phyloP scores from a whole-genome alignment of 768 basidiomycete species.

The Chalciporus piperatus region DNA sequence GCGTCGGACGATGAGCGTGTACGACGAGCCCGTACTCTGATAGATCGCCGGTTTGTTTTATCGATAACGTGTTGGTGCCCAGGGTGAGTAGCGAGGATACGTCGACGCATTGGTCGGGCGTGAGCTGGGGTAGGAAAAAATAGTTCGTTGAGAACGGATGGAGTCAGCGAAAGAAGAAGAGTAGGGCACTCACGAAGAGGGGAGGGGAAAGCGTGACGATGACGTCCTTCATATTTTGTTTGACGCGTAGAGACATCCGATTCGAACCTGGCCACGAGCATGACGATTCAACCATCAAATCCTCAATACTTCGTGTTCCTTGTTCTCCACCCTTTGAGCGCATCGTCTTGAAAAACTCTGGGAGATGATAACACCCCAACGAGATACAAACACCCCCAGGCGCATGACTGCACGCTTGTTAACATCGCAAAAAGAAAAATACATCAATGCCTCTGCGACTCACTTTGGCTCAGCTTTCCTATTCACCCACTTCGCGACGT shows the following conservation, averaged over 20 bases:
- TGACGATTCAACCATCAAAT: slow-evolving; percentile 23
- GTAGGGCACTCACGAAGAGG: slow-evolving; percentile 34
- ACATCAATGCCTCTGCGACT: slow-evolving; percentile 13
- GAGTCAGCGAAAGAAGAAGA: not conserved
- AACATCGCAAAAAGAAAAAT: not conserved
- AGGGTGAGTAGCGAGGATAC: slow-evolving; percentile 41
- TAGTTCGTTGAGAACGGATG: not conserved
- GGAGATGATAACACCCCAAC: slow-evolving; percentile 42
- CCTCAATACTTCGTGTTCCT: slow-evolving; percentile 13
- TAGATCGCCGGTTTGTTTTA: slow-evolving; percentile 43
- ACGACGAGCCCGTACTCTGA: slow-evolving; percentile 46
- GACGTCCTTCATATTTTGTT: slow-evolving; percentile 4
- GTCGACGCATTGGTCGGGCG: slow-evolving; percentile 49
- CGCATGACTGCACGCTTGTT: slow-evolving; percentile 28
- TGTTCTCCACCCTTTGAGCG: slow-evolving; percentile 11
- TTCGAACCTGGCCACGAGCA: slow-evolving; percentile 45
- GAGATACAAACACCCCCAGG: slow-evolving; percentile 41
- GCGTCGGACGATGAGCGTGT: slow-evolving; percentile 49
- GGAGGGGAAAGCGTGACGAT: slow-evolving; percentile 28
- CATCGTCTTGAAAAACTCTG: slow-evolving; percentile 19
- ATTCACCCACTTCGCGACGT: slow-evolving; percentile 38
- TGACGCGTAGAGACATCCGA: slow-evolving; percentile 14
- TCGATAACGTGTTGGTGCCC: slow-evolving; percentile 43
- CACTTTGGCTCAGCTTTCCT: slow-evolving; percentile 30
- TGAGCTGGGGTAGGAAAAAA: slow-evolving; percentile 33